Base-by-base conservation (phyloP, 1,284 basidiomycete species). In the Phylloboletellus chloephorus region DNA sequence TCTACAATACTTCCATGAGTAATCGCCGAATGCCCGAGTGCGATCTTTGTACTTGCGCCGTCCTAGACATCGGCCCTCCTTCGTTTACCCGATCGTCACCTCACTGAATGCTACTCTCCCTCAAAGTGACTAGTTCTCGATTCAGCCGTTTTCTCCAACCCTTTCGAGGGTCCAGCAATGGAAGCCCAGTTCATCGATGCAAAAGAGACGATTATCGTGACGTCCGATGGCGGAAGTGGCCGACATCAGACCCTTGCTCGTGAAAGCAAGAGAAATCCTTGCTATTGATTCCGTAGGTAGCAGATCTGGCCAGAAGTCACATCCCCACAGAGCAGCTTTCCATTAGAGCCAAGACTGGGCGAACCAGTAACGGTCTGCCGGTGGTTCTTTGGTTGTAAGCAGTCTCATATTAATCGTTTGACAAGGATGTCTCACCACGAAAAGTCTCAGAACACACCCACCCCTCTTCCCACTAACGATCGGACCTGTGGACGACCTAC, bases 241-340 rank as follows among this genome's bases (percentile, higher is more conserved):
- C 65, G 66, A 16, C 0, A 46, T 76, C 17, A 67, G 70, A 49
- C 75, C 75, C 1, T 56, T 78, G 16, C 56, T 78, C 8, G 69
- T 74, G 38, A 66, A 69, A 39, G 68, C 67, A 3, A 62, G 76
- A 32, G 58, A 54, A 0, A 65, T 78, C 39, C 44, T 78, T 24
- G 73, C 67, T 1, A 63, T 76, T 12, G 76, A 79, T 51, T 67
- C 59, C 11, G 64, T 65, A 39, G 49, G 63, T 17, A 68, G 15
- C n/a, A 22, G 8, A 20, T 29, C 10, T 10, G 15, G 4, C 10
- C n/a, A 15, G 23, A 15, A 21, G 15, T 22, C 31, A 19, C 12
- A 67, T 43, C 60, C 67, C 7, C 68, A 69, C 60, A 45, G 52
- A 28, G 11, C 12, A 16, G 13, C 25, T 8, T 17, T 16, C 10